A percentile compares a stretch with the other conserved stretches of the same genome.
Evolutionary conservation across 2,329 filamentous ascomycete species (phyloP).

Genomic region (Ceratocystis huliohia): DNA sequence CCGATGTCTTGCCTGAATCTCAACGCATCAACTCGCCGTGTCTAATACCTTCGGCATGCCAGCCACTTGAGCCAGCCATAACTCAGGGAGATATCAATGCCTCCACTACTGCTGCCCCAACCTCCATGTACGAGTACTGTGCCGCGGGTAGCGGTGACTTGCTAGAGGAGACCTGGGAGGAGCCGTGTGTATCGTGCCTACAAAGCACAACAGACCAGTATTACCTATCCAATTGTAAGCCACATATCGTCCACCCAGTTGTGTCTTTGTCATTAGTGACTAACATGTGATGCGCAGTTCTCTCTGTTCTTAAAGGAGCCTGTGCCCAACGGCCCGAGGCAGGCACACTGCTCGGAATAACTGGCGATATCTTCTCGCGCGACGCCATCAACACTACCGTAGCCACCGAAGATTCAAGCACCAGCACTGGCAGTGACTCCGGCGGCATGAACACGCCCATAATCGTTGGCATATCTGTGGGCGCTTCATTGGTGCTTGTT

Average conservation of each 20-base stretch:
- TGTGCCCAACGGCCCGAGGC: conserved; percentile 34
- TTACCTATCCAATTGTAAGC: conserved; percentile 40
- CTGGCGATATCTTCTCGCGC: conserved; percentile 32
- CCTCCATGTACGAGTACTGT: conserved; percentile 33
- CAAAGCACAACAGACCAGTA: conserved; percentile 30
- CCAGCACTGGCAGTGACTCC: conserved; percentile 25
- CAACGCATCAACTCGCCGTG: conserved; percentile 33
- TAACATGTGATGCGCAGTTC: conserved; percentile 28
- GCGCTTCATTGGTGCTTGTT: conserved; percentile 33
- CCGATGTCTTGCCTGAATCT: conserved; percentile 26
- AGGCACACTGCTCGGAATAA: conserved; percentile 32
- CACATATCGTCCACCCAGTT: neutral
- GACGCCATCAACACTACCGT: conserved; percentile 31
- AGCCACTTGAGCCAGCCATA: conserved; percentile 31
- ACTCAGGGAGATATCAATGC: conserved; percentile 27
- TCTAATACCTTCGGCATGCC: conserved; percentile 32
- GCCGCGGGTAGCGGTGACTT: conserved; percentile 29
- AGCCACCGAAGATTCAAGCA: conserved; percentile 13
- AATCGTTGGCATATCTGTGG: conserved; percentile 43
- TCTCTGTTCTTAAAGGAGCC: conserved; percentile 36
- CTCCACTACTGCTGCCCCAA: conserved; percentile 21
- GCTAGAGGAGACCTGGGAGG: conserved; percentile 25
- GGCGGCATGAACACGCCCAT: conserved; percentile 35
- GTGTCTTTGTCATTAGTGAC: conserved; percentile 15
- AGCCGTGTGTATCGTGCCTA: conserved; percentile 34